Evolutionary conservation across 176 grass and related monocot genomes (phyloP), one percentile per base, ranked within the genome.

Genomic region (Saccharum spontaneum): DNA sequence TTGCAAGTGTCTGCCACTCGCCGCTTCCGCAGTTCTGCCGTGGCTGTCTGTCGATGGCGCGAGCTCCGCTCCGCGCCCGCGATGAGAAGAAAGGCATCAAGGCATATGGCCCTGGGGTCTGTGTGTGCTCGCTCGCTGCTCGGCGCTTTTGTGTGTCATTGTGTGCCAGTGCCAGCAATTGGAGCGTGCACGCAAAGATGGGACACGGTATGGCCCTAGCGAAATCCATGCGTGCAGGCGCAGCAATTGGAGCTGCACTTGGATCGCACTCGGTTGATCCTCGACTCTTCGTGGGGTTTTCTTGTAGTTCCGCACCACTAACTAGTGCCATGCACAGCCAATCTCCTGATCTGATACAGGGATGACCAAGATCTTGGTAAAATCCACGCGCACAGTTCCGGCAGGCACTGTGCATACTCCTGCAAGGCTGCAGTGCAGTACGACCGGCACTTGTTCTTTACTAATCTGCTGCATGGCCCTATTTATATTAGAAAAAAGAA

Each of bases 101-200:
- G 28, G 28, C 28, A 28, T 28, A 34, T 49, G 13, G 14, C 44
- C 0, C 44, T 14, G 44, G 44, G 8, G 41, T 50, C 48, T 33
- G 49, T 52, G 50, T 20, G 5, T 20, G 50, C 48, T 50, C 15
- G 48, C 14, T 17, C 14, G 0, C 48, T 14, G 36, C 22, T 4
- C 3, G 34, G 18, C 10, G 67, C 34, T 33, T 31, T 24, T 62
- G 59, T 12, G 22, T 62, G 60, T 62, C 23, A 26, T 13, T 45
- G 78, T 4, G 65, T 38, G 64, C 63, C 64, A 17, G 2, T 4
- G 23, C n/a, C 20, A 23, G 36, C 65, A 18, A 12, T 36, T 20
- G 37, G 48, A n/a, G 60, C 62, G 45, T 49, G 86, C 79, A 49
- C 44, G 88, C 88, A 71, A 78, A 82, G 83, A 55, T 28, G 64